phyloP scores from a whole-genome alignment of 1,284 basidiomycete species.

The Leccinum solheimii region DNA sequence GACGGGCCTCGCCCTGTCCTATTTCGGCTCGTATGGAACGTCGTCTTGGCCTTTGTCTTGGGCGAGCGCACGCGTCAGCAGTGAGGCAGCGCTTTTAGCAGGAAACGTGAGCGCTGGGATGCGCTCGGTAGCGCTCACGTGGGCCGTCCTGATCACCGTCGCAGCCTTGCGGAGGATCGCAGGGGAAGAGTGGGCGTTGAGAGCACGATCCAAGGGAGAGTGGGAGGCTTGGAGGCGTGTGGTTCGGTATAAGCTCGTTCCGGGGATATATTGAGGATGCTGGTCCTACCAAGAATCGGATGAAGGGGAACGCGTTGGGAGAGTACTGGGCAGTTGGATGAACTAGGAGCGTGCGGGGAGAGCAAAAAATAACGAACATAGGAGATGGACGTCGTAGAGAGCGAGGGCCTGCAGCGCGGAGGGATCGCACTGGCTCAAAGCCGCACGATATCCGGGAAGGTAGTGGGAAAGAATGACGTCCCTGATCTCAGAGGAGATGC shows the following conservation, averaged over 20 bases:
- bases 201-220: constrained; percentile 17
- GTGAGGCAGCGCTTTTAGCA: neutral
- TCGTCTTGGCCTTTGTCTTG: neutral
- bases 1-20: constrained; percentile 13
- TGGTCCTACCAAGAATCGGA: constrained; percentile 11
- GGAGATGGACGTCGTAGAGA: constrained; percentile 57
- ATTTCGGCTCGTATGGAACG: neutral
- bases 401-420: constrained; percentile 47
- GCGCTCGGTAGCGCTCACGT: constrained; percentile 12
- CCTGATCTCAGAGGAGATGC: constrained; percentile 34
- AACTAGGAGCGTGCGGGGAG: constrained; percentile 11
- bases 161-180: constrained; percentile 13
- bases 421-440: constrained; percentile 33
- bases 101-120: neutral
- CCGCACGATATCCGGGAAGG: constrained; percentile 56
- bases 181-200: constrained; percentile 16
- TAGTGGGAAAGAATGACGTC: constrained; percentile 59
- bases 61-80: neutral
- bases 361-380: constrained; percentile 48
- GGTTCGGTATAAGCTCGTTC: constrained; percentile 23
- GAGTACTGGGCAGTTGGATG: constrained; percentile 44
- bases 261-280: constrained; percentile 23
- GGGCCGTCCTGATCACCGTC: constrained; percentile 6
- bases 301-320: constrained; percentile 64
- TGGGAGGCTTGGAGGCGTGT: constrained; percentile 22